Percentiles rank a stretch among this genome's conserved stretches.
phyloP scores from a whole-genome alignment of 495 filamentous ascomycete species.

The Recurvomyces mirabilis region DNA sequence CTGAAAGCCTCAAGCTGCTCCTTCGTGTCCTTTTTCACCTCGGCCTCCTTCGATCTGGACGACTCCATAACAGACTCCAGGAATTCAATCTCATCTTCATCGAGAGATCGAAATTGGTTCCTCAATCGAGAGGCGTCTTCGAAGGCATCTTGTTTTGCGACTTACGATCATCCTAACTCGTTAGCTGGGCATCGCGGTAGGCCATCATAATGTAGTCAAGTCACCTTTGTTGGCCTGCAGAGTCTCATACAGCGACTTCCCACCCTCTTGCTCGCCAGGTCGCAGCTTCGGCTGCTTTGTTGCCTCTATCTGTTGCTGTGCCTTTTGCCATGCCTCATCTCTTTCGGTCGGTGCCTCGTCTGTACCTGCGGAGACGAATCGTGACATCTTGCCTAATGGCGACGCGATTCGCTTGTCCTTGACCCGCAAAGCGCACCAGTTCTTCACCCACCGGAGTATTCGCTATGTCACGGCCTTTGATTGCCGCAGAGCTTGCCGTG shows the following conservation, averaged over 20 bases:
- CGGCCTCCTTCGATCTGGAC: conserved; percentile 58
- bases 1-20: conserved; percentile 60
- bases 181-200: conserved; percentile 30
- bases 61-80: conserved; percentile 65
- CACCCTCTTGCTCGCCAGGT: conserved; percentile 41
- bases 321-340: conserved; percentile 64
- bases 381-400: conserved; percentile 51
- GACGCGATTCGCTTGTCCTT: too few relatives aligned
- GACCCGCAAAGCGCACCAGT: too few relatives aligned
- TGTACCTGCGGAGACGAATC: conserved; percentile 82
- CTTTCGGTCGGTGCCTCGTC: conserved; percentile 44
- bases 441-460: too few relatives aligned
- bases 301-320: conserved; percentile 66
- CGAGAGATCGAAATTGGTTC: conserved; percentile 89
- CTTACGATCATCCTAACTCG: conserved; percentile 45
- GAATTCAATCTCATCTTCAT: conserved; percentile 91
- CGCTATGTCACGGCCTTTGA: too few relatives aligned
- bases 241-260: conserved; percentile 73
- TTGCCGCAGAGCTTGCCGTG: too few relatives aligned
- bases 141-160: conserved; percentile 91
- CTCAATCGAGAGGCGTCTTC: conserved; percentile 66
- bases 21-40: conserved; percentile 60
- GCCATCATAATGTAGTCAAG: too few relatives aligned
- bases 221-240: conserved; percentile 90
- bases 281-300: conserved; percentile 39